Base-by-base conservation (phyloP, 495 filamentous ascomycete genomes). In the Annulohypoxylon nitens region DNA sequence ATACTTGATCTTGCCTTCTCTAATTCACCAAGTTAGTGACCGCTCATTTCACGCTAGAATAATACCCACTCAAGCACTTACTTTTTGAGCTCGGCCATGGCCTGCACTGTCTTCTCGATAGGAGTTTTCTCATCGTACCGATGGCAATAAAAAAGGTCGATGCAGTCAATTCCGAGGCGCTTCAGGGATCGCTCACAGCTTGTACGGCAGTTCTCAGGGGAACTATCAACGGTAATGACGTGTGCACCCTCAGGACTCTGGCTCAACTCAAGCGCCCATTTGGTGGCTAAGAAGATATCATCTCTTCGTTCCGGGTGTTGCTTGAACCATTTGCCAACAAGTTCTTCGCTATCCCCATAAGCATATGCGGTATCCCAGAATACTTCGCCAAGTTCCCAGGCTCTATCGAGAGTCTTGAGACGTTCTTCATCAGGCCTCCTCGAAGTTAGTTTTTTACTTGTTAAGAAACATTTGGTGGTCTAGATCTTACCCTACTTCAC, bases 121-220 rank as follows among this genome's bases (percentile, higher is more conserved):
- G 90, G 91, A 0, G 88, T 87, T 50, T 81, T 81, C 4, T 72
- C 58, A 61, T 88, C 86, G 14, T 86, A 79, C 0, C 86, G 85
- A 70, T 92, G 90, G 36, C 82, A 78, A 68, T 91, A 92, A 69
- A 86, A 90, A 9, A 93, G 76, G 66, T 93, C 90, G 39, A 93
- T 83, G 6, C 64, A 73, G 1, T 85, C 81, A 0, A 86, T 73
- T 0, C 84, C 85, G 2, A 93, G 82, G 0, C 86, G 75, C 53
- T 81, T 76, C 45, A 92, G 76, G 11, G 84, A 88, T 67, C 79
- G 82, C 61, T 86, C 85, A 67, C 85, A 85, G n/a, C 85, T 82
- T 26, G 78, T 7, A 2, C 81, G 78, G 39, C 84, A 84, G 61
- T 90, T 88, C 65, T 87, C 88, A 0, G 88, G 85, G 18, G 85